Conservation (phyloP, 1,284 basidiomycete species). For the Apiotrichum brassicae region DNA sequence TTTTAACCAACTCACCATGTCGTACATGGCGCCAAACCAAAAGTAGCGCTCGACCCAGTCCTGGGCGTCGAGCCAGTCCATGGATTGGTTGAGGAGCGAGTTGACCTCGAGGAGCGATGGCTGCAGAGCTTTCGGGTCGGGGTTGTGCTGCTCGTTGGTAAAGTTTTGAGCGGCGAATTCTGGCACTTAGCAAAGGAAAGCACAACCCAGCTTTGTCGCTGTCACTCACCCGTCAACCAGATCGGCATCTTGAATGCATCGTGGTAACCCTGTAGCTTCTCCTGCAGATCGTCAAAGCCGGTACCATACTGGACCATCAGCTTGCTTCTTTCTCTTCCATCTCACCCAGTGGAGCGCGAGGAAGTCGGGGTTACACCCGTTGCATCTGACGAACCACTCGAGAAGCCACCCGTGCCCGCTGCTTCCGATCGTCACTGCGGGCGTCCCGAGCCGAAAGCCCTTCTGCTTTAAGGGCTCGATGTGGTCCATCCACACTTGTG, state of each 20-base stretch:
- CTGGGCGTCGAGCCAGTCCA: slow-evolving; percentile 48
- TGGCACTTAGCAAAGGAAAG: no score
- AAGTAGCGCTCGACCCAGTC: slow-evolving; percentile 51
- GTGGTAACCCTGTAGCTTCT: slow-evolving; percentile 54
- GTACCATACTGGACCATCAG: slow-evolving; percentile 56
- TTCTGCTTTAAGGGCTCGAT: slow-evolving; percentile 31
- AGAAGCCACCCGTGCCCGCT: slow-evolving; percentile 48
- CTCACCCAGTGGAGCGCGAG: slow-evolving; percentile 47
- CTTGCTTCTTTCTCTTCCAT: slow-evolving; percentile 2
- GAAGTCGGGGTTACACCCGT: slow-evolving; percentile 49
- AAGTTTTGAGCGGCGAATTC: slow-evolving; percentile 44
- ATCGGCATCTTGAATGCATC: slow-evolving; percentile 53
- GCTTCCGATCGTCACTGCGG: slow-evolving; percentile 48
- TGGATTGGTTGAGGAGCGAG: slow-evolving; percentile 49
- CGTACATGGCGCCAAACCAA: slow-evolving; percentile 51
- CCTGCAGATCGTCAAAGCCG: slow-evolving; percentile 51
- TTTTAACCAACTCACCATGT: slow-evolving; percentile 29
- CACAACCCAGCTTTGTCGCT: no score
- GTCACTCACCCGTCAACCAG: slow-evolving; percentile 53
- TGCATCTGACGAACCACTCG: slow-evolving; percentile 47
- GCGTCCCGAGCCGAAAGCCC: slow-evolving; percentile 48
- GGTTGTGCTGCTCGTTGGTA: slow-evolving; percentile 15
- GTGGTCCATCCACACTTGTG: slow-evolving; percentile 20
- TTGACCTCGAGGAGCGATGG: slow-evolving; percentile 44
- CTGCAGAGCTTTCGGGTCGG: slow-evolving; percentile 29